Evolutionary conservation across 2,329 filamentous ascomycete genomes (phyloP).

Genomic region (Penicillium brasilianum): DNA sequence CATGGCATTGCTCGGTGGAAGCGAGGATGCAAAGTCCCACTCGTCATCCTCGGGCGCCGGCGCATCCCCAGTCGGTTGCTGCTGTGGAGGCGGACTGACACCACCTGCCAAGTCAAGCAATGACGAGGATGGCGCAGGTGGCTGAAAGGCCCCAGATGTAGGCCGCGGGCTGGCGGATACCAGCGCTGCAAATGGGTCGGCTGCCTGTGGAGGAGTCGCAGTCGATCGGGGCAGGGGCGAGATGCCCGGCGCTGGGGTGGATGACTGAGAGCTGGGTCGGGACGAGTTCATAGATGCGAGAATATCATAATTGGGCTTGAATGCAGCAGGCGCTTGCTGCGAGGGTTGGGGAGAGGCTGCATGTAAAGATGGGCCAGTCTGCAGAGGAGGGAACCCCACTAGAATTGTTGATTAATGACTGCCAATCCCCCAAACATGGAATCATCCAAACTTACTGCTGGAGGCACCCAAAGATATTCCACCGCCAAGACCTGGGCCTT

Average conservation of each 20-base stretch:
- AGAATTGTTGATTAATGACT: not conserved
- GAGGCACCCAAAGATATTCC: constrained; percentile 79
- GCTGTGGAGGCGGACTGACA: constrained; percentile 22
- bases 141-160: constrained; percentile 43
- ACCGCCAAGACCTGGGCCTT: constrained; percentile 73
- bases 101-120: constrained; percentile 41
- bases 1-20: constrained; percentile 65
- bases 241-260: constrained; percentile 54
- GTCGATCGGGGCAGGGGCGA: constrained; percentile 36
- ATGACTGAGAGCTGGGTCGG: constrained; percentile 54
- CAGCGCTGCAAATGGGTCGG: constrained; percentile 67
- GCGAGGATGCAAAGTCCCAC: constrained; percentile 88
- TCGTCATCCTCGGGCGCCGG: constrained; percentile 75
- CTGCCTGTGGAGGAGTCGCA: constrained; percentile 46
- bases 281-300: constrained; percentile 59
- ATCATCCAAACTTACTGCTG: constrained; percentile 51
- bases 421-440: not conserved
- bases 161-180: constrained; percentile 58
- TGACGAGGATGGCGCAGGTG: constrained; percentile 36
- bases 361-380: constrained; percentile 28
- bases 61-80: constrained; percentile 35
- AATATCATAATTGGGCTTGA: constrained; percentile 62
- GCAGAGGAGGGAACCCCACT: constrained; percentile 47
- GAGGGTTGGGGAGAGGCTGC: constrained; percentile 37
- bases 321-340: constrained; percentile 51